Evolutionary conservation across 768 basidiomycete species (phyloP).

Genomic region (Amanita pallidorosea): DNA sequence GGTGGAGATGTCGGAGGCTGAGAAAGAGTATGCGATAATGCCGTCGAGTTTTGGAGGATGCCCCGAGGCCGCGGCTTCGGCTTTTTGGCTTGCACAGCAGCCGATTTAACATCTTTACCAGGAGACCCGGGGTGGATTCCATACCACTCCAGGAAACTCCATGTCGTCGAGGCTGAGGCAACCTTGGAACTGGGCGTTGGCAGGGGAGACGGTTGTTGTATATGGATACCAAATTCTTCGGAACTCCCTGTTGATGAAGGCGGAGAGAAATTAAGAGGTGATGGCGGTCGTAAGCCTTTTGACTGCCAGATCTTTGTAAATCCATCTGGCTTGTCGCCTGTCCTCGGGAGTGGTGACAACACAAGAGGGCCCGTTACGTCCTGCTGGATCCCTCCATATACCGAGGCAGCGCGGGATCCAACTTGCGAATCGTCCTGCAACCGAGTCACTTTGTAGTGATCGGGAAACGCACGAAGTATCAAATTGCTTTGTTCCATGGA

Average conservation of each 20-base stretch:
- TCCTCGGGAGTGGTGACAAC: not conserved
- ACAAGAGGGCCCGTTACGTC: not conserved
- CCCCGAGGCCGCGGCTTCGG: slow-evolving; percentile 1
- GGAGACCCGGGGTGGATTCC: slow-evolving; percentile 25
- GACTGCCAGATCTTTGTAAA: not conserved
- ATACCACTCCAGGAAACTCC: slow-evolving; percentile 26
- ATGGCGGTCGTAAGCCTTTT: not conserved
- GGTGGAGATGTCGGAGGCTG: slow-evolving; percentile 3
- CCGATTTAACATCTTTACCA: not conserved
- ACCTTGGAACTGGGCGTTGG: slow-evolving; percentile 16
- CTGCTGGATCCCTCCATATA: not conserved
- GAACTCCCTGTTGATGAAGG: slow-evolving; percentile 4
- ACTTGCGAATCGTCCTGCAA: not conserved
- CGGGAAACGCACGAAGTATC: slow-evolving; percentile 5
- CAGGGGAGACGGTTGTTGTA: slow-evolving; percentile 5
- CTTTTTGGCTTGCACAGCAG: not conserved
- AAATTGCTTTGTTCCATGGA: slow-evolving; percentile 1
- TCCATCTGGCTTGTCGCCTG: not conserved
- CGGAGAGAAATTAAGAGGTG: slow-evolving; percentile 2
- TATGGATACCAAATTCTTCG: not conserved
- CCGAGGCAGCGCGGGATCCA: not conserved
- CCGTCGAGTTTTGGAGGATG: not conserved
- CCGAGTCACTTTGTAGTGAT: not conserved
- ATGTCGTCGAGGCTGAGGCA: slow-evolving; percentile 22
- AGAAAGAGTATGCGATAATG: not conserved